Conservation (phyloP, 2,329 filamentous ascomycete species). For the Phyllachora maydis region DNA sequence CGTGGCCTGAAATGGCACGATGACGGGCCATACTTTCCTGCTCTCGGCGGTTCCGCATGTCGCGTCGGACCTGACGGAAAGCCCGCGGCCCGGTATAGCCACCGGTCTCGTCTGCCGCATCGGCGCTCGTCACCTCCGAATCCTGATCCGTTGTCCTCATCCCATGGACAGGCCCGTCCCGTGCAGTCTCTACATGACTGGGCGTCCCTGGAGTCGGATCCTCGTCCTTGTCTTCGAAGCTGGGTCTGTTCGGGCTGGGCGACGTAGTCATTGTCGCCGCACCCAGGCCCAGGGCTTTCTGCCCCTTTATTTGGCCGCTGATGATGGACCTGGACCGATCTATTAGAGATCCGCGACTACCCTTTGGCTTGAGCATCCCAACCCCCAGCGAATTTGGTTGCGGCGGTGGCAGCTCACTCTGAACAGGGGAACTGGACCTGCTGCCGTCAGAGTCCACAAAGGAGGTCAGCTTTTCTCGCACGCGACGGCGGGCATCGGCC, state of each 20-base stretch:
- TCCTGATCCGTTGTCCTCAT: no score
- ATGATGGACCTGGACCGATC: conserved; percentile 19
- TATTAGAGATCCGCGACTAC: conserved; percentile 44
- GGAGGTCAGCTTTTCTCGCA: conserved; percentile 52
- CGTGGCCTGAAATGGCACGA: no score
- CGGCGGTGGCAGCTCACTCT: conserved; percentile 3
- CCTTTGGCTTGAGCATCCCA: conserved; percentile 42
- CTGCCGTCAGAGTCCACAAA: conserved; percentile 42
- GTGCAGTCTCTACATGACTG: no score
- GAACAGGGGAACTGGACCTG: conserved; percentile 17
- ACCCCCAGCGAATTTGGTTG: conserved; percentile 31
- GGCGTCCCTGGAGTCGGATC: no score
- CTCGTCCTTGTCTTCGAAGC: conserved; percentile 15
- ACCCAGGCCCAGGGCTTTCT: conserved; percentile 40
- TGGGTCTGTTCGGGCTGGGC: conserved; percentile 16
- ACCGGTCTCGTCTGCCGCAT: no score
- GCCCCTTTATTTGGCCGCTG: conserved; percentile 26
- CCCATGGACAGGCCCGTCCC: no score
- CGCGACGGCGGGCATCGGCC: conserved; percentile 46
- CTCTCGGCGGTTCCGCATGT: conserved; percentile 34
- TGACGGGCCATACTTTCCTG: conserved; percentile 23
- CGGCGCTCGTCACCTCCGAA: no score
- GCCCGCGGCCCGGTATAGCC: conserved; percentile 31
- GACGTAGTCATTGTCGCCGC: conserved; percentile 17
- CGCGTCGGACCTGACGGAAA: conserved; percentile 34